Percentiles rank a stretch among this genome's conserved stretches.
phyloP scores from a whole-genome alignment of 192 early-diverging fungal genomes.

The Entomortierella parvispora region DNA sequence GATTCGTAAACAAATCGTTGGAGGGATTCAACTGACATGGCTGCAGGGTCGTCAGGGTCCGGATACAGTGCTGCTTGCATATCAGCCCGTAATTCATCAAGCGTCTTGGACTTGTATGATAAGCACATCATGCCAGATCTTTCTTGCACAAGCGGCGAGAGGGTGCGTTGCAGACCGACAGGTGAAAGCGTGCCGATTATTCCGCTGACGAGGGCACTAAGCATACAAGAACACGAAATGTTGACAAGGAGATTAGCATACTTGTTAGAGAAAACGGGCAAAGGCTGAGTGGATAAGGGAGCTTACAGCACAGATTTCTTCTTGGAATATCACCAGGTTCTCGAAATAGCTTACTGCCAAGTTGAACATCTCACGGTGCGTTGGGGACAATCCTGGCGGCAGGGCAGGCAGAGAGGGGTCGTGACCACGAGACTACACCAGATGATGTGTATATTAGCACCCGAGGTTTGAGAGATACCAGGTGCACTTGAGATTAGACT shows the following conservation, averaged over 20 bases:
- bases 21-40: slow-evolving; percentile 14
- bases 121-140: slow-evolving; percentile 3
- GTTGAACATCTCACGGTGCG: slow-evolving; percentile 16
- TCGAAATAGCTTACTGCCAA: not conserved
- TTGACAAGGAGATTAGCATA: slow-evolving; percentile 12
- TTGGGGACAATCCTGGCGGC: slow-evolving; percentile 10
- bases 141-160: slow-evolving; percentile 6
- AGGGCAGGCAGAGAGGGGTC: slow-evolving; percentile 10
- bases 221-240: not conserved
- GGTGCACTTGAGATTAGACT: not conserved
- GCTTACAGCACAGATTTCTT: slow-evolving; percentile 21
- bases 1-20: slow-evolving; percentile 11
- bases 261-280: not conserved
- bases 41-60: slow-evolving; percentile 17
- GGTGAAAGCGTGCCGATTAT: slow-evolving; percentile 11
- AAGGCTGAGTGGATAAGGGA: not conserved
- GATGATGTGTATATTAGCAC: slow-evolving; percentile 18
- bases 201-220: slow-evolving; percentile 12
- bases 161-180: slow-evolving; percentile 2
- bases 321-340: slow-evolving; percentile 13
- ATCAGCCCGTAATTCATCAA: slow-evolving; percentile 16
- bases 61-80: slow-evolving; percentile 3
- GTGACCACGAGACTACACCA: slow-evolving; percentile 11
- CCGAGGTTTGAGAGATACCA: slow-evolving; percentile 4
- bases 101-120: slow-evolving; percentile 6